Percentiles rank a stretch among this genome's conserved stretches.
These are phyloP conservation scores for Xylariaceae sp. DNA, from an alignment of 2,329 filamentous ascomycete genomes.

Conservation along the genomic window DNA sequence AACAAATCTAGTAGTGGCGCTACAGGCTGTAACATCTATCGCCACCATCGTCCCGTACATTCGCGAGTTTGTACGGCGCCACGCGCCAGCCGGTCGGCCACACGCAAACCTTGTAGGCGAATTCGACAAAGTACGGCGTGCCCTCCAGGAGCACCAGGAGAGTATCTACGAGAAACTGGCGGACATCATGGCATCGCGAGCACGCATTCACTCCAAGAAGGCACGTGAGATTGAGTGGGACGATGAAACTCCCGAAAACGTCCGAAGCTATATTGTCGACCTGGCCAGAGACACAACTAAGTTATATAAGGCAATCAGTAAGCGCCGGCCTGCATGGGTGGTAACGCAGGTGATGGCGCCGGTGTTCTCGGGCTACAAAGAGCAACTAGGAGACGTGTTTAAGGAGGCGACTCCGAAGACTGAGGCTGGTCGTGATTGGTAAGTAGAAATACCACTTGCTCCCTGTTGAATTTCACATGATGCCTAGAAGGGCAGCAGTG, in stretches of 20 bases:
- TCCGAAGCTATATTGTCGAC: conserved; percentile 81
- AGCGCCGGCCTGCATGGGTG: conserved; percentile 76
- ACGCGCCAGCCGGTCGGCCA: conserved; percentile 54
- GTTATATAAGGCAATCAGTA: conserved; percentile 57
- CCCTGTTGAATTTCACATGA: no score
- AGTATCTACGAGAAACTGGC: conserved; percentile 91
- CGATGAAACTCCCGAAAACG: conserved; percentile 44
- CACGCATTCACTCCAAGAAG: conserved; percentile 64
- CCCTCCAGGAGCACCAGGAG: conserved; percentile 86
- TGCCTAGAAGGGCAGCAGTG: no score
- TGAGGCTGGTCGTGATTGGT: conserved; percentile 73
- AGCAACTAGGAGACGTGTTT: conserved; percentile 78
- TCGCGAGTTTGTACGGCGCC: conserved; percentile 85
- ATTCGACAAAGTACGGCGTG: conserved; percentile 83
- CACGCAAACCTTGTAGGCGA: conserved; percentile 71
- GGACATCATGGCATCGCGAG: conserved; percentile 78
- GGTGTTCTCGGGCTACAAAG: conserved; percentile 80
- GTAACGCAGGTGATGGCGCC: conserved; percentile 83
- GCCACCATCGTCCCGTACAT: conserved; percentile 86
- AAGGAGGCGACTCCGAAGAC: conserved; percentile 68
- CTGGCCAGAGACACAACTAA: conserved; percentile 78
- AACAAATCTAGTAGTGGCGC: conserved; percentile 89
- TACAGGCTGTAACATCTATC: conserved; percentile 85
- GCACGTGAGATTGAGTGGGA: conserved; percentile 81
- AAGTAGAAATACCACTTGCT: conserved; percentile 41